Conservation (phyloP, 495 filamentous ascomycete genomes). For the Lichenothelia convexa region DNA sequence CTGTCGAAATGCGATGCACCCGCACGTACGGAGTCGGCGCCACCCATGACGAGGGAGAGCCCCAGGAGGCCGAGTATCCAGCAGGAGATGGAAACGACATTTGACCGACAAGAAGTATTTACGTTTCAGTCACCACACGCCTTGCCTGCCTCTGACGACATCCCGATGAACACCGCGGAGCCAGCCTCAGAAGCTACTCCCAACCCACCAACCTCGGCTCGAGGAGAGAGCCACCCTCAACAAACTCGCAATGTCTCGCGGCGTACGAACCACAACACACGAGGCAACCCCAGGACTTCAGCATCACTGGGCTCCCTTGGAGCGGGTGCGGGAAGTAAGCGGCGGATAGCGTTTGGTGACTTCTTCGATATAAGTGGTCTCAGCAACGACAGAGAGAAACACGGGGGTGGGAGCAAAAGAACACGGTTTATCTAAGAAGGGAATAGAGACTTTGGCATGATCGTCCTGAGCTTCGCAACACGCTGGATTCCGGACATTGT, state of each 20-base stretch:
- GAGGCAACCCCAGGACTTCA: conserved; percentile 25
- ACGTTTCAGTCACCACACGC: conserved; percentile 54
- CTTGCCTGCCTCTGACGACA: conserved; percentile 41
- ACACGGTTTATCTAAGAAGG: no score
- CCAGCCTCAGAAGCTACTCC: conserved; percentile 21
- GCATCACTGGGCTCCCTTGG: conserved; percentile 27
- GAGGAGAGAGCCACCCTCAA: conserved; percentile 34
- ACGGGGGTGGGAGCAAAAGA: conserved; percentile 43
- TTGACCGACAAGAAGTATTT: conserved; percentile 26
- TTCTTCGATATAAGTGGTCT: conserved; percentile 64
- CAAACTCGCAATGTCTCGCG: conserved; percentile 32
- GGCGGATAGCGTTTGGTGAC: conserved; percentile 57
- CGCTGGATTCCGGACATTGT: no score
- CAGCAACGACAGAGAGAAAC: conserved; percentile 44
- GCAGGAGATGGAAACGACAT: conserved; percentile 4
- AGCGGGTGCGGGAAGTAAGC: conserved; percentile 54
- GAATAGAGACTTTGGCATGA: no score
- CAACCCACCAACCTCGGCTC: conserved; percentile 19
- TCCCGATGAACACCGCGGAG: conserved; percentile 33
- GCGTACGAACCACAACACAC: conserved; percentile 25
- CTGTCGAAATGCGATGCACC: conserved; percentile 26
- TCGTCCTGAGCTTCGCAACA: no score
- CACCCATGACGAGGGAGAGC: conserved; percentile 7
- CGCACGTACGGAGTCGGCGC: conserved; percentile 28
- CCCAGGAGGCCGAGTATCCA: conserved; percentile 1